Conservation (phyloP, 148 eudicot species). For the Chenopodium suecicum region DNA sequence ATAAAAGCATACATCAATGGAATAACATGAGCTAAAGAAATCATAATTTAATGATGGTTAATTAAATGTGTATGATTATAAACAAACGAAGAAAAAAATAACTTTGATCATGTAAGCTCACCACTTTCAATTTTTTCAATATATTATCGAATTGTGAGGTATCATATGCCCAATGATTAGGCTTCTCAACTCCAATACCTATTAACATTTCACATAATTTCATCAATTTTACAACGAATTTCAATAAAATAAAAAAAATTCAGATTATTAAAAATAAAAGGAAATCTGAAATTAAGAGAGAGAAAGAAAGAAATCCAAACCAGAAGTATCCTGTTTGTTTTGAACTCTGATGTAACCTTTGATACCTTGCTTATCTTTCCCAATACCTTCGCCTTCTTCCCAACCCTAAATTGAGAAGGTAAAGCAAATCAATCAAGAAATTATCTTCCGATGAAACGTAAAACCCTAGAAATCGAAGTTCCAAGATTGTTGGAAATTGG, state of each 20-base stretch:
- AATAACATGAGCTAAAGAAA: background rate
- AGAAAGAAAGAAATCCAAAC: slow-evolving; percentile 15
- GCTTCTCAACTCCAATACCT: slow-evolving; percentile 87
- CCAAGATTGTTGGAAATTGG: background rate
- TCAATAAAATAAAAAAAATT: background rate
- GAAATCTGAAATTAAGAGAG: background rate
- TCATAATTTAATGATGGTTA: background rate
- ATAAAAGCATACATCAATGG: background rate
- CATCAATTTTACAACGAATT: background rate
- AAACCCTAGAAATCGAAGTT: slow-evolving; percentile 21
- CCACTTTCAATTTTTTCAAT: slow-evolving; percentile 93
- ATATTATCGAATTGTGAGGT: slow-evolving; percentile 90
- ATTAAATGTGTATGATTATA: no score
- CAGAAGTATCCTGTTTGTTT: slow-evolving; percentile 82
- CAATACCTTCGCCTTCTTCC: slow-evolving; percentile 99
- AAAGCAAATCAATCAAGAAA: background rate
- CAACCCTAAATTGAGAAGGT: slow-evolving; percentile 56
- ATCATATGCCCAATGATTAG: slow-evolving; percentile 90
- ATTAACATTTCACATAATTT: slow-evolving; percentile 3
- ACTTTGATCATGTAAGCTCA: slow-evolving; percentile 25
- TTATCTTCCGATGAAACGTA: background rate
- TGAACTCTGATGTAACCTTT: slow-evolving; percentile 89
- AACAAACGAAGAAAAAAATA: no score
- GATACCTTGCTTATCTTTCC: slow-evolving; percentile 97
- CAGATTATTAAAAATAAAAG: no score